Evolutionary conservation across 202 grass and related monocot genomes (phyloP).

Genomic region (Dendrocalamus latiflorus): DNA sequence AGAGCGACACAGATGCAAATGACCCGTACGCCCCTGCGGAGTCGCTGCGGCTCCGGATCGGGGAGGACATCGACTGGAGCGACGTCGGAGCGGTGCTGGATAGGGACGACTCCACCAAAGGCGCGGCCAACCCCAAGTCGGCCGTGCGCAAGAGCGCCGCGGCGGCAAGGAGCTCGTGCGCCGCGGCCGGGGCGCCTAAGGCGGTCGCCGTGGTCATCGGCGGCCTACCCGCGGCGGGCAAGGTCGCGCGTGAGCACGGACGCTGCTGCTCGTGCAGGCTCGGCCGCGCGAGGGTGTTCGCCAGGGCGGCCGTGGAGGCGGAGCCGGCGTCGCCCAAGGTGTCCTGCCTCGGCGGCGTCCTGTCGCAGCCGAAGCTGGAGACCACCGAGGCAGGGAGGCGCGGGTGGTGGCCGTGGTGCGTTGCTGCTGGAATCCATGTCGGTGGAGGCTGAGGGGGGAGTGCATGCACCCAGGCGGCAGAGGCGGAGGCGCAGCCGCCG

Average conservation of each 20-base stretch:
- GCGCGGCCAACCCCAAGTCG: constrained; percentile 69
- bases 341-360: constrained; percentile 68
- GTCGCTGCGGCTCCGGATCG: constrained; percentile 16
- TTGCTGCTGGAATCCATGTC: background rate
- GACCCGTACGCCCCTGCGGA: constrained; percentile 38
- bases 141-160: constrained; percentile 11
- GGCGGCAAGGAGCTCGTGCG: background rate
- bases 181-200: constrained; percentile 6
- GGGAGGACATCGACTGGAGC: constrained; percentile 59
- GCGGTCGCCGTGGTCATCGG: background rate
- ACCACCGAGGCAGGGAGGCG: background rate
- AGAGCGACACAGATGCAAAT: too few species aligned
- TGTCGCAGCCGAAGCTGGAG: constrained; percentile 16
- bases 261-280: background rate
- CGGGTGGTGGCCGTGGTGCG: background rate
- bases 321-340: constrained; percentile 78
- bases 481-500: background rate
- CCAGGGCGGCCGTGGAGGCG: constrained; percentile 25
- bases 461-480: too few species aligned
- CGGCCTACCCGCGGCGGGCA: constrained; percentile 6
- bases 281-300: constrained; percentile 45
- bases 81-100: constrained; percentile 45
- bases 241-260: constrained; percentile 3
- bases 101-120: constrained; percentile 63
- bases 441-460: background rate